phyloP scores from a whole-genome alignment of 1,284 basidiomycete species.

The Malassezia furfur region DNA sequence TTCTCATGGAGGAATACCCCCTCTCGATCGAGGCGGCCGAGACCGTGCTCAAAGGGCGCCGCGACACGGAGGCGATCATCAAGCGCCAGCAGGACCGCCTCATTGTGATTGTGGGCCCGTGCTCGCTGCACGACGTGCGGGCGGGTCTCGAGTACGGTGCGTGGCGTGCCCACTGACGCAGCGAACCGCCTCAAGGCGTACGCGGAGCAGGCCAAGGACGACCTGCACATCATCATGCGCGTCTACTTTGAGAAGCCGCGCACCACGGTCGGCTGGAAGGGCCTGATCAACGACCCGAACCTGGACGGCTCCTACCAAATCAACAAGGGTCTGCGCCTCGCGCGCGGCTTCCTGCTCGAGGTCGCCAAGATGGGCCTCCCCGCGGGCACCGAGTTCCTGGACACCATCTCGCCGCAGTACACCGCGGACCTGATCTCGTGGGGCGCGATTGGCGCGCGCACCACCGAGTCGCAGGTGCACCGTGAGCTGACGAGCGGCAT shows the following conservation, averaged over 20 bases:
- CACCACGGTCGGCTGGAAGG: slow-evolving; percentile 97
- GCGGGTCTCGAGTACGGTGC: slow-evolving; percentile 40
- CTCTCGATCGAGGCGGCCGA: slow-evolving; percentile 31
- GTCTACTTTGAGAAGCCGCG: slow-evolving; percentile 51
- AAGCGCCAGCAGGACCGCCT: slow-evolving; percentile 40
- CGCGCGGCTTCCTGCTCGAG: slow-evolving; percentile 68
- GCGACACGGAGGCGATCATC: slow-evolving; percentile 36
- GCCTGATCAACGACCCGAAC: slow-evolving; percentile 85
- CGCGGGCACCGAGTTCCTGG: slow-evolving; percentile 51
- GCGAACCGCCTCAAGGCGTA: slow-evolving; percentile 59
- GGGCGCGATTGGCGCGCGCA: slow-evolving; percentile 74
- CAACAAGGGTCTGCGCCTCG: slow-evolving; percentile 89
- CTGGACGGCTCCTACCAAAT: slow-evolving; percentile 76
- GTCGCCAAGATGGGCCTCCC: slow-evolving; percentile 51
- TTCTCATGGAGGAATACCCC: slow-evolving; percentile 44
- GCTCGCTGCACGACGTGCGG: slow-evolving; percentile 45
- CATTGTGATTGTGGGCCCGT: slow-evolving; percentile 43
- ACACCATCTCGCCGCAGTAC: slow-evolving; percentile 82
- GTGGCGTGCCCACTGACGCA: not conserved
- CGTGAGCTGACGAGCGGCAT: slow-evolving; percentile 71
- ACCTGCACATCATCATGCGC: slow-evolving; percentile 83
- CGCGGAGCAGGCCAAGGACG: slow-evolving; percentile 67
- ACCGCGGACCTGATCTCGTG: slow-evolving; percentile 90
- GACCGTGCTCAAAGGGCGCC: slow-evolving; percentile 31
- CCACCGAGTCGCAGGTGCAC: slow-evolving; percentile 90